Evolutionary conservation across 768 basidiomycete genomes (phyloP).

Genomic region (Lactarius akahatsu): DNA sequence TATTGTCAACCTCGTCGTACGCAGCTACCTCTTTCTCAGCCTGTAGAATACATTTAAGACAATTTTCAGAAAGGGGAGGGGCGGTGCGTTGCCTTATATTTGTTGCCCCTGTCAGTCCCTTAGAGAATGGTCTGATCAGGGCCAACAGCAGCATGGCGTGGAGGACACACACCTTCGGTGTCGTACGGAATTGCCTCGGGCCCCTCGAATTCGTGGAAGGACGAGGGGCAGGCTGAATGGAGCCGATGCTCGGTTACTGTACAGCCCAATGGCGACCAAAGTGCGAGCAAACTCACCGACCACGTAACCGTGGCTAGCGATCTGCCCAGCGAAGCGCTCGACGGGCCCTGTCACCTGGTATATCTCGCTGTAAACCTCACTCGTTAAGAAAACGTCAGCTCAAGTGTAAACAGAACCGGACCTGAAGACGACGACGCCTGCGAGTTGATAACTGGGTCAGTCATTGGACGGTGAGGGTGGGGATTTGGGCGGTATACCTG

Average conservation of each 20-base stretch:
- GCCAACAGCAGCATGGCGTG: neutral
- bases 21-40: slow-evolving; percentile 84
- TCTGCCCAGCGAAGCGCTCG: slow-evolving; percentile 87
- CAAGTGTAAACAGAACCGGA: slow-evolving; percentile 27
- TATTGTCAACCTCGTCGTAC: slow-evolving; percentile 71
- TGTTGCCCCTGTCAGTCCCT: slow-evolving; percentile 92
- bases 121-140: neutral
- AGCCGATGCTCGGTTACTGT: neutral
- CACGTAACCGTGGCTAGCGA: slow-evolving; percentile 82
- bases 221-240: slow-evolving; percentile 69
- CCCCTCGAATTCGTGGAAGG: slow-evolving; percentile 91
- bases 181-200: slow-evolving; percentile 90
- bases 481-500: slow-evolving; percentile 48
- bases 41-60: slow-evolving; percentile 41
- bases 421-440: slow-evolving; percentile 85
- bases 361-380: slow-evolving; percentile 64
- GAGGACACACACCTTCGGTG: slow-evolving; percentile 56
- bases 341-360: slow-evolving; percentile 97
- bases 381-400: neutral
- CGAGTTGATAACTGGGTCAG: neutral
- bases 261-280: neutral
- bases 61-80: neutral
- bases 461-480: neutral
- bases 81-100: slow-evolving; percentile 63
- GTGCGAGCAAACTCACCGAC: slow-evolving; percentile 53